Base-by-base conservation (phyloP, 805 yeast genomes). In the Yarrowia bubula region DNA sequence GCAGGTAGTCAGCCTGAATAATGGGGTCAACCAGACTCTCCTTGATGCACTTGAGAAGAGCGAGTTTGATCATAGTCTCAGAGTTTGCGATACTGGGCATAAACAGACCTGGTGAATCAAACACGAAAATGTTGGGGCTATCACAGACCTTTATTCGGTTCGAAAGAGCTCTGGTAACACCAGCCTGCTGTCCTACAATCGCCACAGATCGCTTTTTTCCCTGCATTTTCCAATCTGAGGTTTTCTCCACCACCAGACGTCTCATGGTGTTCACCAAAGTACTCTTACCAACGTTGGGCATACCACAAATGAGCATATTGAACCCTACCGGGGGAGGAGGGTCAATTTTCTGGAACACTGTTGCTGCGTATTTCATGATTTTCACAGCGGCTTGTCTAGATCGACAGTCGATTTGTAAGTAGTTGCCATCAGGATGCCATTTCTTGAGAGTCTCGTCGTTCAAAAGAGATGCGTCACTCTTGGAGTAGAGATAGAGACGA, bases 231-330 rank as follows among this genome's bases (percentile, higher is more conserved):
- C 42, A 42, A 10, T 57, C 63, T 2, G 33, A 11, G 6, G 65
- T 46, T 46, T 55, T 63, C 28, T 39, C 35, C 11, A 69, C 72
- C 4, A 83, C 80, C 0, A 79, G 72, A n/a, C 73, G 77, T 66
- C 97, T 76, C 60, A 92, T 76, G 0, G 87, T 80, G 71, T 95
- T 95, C 32, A 92, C 87, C 55, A 95, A 74, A 0, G 97, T 88
- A 11, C 96, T 89, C 75, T 95, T 95, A 0, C 99, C 99, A n/a
- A 92, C 96, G 73, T 95, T 95, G 1, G 99, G 99, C 95, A 95
- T 89, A 0, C 99, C 99, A 7, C 88, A 86, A 50, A 93, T 84
- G 79, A 92, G 79, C 66, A 89, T 75, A 22, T 92, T 76, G 55
- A 89, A 77, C 0, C 98, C 98, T 66, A 92, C 75, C 0, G 98